Conservation (phyloP, 176 grass and related monocot species). For the Ensete ventricosum region DNA sequence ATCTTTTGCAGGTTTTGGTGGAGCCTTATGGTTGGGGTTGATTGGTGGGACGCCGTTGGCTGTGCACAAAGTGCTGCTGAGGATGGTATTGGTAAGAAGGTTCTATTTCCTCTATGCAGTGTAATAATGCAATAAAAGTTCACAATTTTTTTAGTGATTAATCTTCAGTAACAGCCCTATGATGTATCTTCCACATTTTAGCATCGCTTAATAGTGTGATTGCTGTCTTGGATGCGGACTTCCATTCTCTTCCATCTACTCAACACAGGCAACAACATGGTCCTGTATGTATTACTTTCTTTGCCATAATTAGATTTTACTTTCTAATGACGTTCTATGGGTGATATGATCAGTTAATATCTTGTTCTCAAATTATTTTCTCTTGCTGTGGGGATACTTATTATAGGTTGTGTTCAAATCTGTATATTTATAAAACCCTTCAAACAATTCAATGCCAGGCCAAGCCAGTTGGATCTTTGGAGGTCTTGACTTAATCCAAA, state of each 20-base stretch:
- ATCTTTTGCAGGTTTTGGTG: constrained; percentile 80
- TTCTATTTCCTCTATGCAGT: neutral
- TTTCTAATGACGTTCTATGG: neutral
- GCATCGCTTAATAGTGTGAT: constrained; percentile 95
- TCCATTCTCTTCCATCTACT: constrained; percentile 81
- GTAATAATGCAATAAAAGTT: neutral
- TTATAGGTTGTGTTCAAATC: neutral
- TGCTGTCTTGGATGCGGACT: constrained; percentile 90
- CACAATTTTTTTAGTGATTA: neutral
- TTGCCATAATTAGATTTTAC: neutral
- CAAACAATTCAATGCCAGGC: neutral
- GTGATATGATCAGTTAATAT: neutral
- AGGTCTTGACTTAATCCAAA: neutral
- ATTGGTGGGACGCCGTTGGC: constrained; percentile 99
- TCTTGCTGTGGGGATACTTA: too few relatives aligned
- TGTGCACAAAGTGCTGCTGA: constrained; percentile 97
- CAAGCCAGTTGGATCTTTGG: neutral
- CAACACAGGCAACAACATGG: constrained; percentile 90
- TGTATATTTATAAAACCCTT: neutral
- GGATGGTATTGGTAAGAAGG: constrained; percentile 82
- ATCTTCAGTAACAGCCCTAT: neutral
- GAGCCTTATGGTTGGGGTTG: constrained; percentile 82
- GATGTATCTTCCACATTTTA: constrained; percentile 32
- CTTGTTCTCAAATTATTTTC: neutral
- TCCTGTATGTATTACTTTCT: constrained; percentile 57